Base-by-base conservation (phyloP, 345 rosid genomes). In the Alliaria petiolata region DNA sequence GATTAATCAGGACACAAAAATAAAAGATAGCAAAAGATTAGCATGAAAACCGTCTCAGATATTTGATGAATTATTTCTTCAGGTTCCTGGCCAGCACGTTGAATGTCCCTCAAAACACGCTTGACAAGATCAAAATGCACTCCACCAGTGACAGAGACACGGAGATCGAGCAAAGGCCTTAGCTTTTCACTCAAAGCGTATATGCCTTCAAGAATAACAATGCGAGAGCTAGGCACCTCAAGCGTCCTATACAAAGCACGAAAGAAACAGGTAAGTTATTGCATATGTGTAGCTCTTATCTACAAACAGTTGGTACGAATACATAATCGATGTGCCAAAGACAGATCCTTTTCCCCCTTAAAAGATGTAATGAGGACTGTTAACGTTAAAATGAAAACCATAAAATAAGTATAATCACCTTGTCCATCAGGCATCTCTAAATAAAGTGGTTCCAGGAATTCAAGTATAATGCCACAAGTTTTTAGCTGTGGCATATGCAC, bases 41-140 rank as follows among this genome's bases (percentile, higher is more conserved):
- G 71, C 17, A 10, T 36, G 66, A 59, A 53, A 72, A 91, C 99
- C 89, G 99, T 95, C 79, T 95, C 99, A 55, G 99, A 95, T 51
- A 95, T 89, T 79, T 95, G 99, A 72, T 91, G 99, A 76, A 95
- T 95, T 17, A 95, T 95, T 79, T 95, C 98, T 82, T 95, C 98
- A 74, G 99, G 99, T 80, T 89, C 99, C 80, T 91, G 98, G 70
- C 86, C 96, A 80, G 84, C 99, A 69, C 97, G 99, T 78, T 95
- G 98, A 77, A 95, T 95, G 76, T 95, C 99, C 33, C 96, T 83
- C 71, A 95, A 79, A 71, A 95, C 99, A 69, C 96, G 89, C 74
- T 95, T 95, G 70, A 95, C 99, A 68, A 95, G 96, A 81, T 95
- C 99, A 78, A 91, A 87, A 80, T 95, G 98, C 81, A 95, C 88